Conservation (phyloP, 2,329 filamentous ascomycete genomes). For the Scytalidium sp. region DNA sequence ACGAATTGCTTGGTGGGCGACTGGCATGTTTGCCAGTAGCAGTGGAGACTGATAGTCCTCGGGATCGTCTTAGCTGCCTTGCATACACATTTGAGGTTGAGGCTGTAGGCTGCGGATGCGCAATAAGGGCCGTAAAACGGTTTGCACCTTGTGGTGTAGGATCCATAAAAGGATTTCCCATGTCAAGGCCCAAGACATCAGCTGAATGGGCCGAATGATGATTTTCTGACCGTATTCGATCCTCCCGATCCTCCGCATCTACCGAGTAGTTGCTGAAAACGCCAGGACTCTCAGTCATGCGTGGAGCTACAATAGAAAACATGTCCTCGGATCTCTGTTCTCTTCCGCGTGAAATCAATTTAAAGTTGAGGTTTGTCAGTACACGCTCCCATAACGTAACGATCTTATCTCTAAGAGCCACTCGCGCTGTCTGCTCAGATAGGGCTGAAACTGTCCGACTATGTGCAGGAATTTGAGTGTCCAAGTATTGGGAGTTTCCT, state of each 20-base stretch:
- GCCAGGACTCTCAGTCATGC: conserved; percentile 21
- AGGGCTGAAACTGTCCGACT: conserved; percentile 35
- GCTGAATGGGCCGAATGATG: conserved; percentile 16
- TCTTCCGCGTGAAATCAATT: conserved; percentile 32
- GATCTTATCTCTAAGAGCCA: conserved; percentile 31
- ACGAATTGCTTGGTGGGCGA: conserved; percentile 13
- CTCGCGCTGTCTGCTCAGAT: conserved; percentile 10
- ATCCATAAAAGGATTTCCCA: conserved; percentile 17
- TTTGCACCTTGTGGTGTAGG: conserved; percentile 1
- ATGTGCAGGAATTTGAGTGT: conserved; percentile 29
- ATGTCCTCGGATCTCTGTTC: conserved; percentile 34
- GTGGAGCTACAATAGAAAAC: conserved; percentile 25
- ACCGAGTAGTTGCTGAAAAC: conserved; percentile 19
- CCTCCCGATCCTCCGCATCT: conserved; percentile 23
- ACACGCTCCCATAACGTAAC: conserved; percentile 45
- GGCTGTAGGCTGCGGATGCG: conserved; percentile 20
- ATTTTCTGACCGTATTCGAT: conserved; percentile 20
- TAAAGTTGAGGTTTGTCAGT: conserved; percentile 36
- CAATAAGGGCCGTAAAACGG: conserved; percentile 18
- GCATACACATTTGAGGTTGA: conserved; percentile 40
- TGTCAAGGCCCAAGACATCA: conserved; percentile 23
- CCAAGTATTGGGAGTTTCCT: conserved; percentile 50
- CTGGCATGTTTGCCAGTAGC: conserved; percentile 16
- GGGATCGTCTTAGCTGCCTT: conserved; percentile 45
- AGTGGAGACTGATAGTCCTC: conserved; percentile 39